Conservation (phyloP, 2,329 filamentous ascomycete species). For the Xylaria sp. region DNA sequence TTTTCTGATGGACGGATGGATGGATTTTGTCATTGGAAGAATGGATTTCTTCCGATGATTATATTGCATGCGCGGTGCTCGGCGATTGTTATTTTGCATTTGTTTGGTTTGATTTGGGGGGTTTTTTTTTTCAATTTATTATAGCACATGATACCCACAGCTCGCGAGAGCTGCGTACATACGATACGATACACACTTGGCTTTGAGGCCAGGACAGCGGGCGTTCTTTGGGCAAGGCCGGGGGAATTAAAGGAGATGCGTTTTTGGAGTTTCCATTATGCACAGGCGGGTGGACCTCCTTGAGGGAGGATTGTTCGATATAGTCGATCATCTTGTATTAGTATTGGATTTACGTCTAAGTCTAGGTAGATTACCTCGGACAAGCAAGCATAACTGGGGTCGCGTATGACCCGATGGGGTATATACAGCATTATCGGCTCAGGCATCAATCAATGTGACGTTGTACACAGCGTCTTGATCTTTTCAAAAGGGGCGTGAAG, state of each 20-base stretch:
- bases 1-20: neutral
- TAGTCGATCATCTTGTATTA: neutral
- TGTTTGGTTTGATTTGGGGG: too few relatives aligned
- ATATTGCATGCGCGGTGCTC: neutral
- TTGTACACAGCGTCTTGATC: neutral
- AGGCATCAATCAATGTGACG: neutral
- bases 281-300: neutral
- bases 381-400: neutral
- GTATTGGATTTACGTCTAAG: neutral
- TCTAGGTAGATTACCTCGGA: neutral
- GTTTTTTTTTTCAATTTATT: too few relatives aligned
- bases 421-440: neutral
- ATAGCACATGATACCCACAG: conserved; percentile 11
- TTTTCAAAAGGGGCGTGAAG: neutral
- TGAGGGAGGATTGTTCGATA: neutral
- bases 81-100: neutral
- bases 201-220: neutral
- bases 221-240: neutral
- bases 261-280: neutral
- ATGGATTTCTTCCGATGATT: neutral
- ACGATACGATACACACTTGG: neutral
- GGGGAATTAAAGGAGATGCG: neutral
- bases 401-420: neutral
- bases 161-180: conserved; percentile 2
- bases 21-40: neutral